These are phyloP conservation scores for Cyberlindnera lachancei DNA, from an alignment of 805 yeast genomes.

Conservation along the genomic window DNA sequence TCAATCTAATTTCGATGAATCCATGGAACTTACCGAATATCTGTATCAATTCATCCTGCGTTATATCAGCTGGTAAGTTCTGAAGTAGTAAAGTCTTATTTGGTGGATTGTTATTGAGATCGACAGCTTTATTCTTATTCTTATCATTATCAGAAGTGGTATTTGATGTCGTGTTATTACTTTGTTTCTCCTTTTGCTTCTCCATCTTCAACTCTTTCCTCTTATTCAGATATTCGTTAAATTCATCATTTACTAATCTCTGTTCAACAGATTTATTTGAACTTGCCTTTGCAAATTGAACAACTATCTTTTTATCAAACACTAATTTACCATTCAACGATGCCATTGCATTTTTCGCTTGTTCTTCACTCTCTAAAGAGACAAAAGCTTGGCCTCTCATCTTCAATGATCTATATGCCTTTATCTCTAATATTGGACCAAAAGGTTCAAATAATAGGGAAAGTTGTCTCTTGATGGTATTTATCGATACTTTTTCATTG, in stretches of 20 bases:
- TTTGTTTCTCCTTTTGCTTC: conserved; percentile 11
- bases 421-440: conserved; percentile 43
- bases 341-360: conserved; percentile 30
- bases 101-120: conserved; percentile 43
- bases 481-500: conserved; percentile 57
- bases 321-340: conserved; percentile 14
- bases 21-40: conserved; percentile 50
- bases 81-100: conserved; percentile 65
- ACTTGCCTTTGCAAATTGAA: conserved; percentile 20
- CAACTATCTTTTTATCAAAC: conserved; percentile 16
- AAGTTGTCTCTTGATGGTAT: conserved; percentile 40
- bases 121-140: conserved; percentile 11
- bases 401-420: conserved; percentile 52
- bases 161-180: conserved; percentile 10
- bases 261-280: conserved; percentile 17
- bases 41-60: conserved; percentile 32
- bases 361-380: conserved; percentile 36
- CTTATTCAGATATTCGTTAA: conserved; percentile 10
- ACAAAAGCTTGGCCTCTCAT: conserved; percentile 83
- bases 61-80: conserved; percentile 41
- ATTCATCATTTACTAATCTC: conserved; percentile 9
- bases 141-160: conserved; percentile 2
- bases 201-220: conserved; percentile 14
- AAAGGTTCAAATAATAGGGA: conserved; percentile 33
- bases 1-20: conserved; percentile 57